Conservation (phyloP, 2,329 filamentous ascomycete genomes). For the Exophiala aquamarina region DNA sequence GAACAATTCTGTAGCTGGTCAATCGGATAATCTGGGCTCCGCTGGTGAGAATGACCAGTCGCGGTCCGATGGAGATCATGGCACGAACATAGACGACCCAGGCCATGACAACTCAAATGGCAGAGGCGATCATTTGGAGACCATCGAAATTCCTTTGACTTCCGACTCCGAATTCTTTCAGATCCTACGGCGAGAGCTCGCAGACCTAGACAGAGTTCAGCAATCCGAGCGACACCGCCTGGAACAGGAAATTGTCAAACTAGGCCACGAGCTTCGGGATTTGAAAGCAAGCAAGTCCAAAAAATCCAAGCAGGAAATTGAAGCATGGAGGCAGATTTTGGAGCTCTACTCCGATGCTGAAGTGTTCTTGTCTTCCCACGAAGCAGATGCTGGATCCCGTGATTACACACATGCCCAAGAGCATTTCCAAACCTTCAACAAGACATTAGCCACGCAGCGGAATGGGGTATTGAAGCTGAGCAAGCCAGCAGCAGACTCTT, state of each 20-base stretch:
- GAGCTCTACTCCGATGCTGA: conserved; percentile 76
- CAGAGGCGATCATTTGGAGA: conserved; percentile 33
- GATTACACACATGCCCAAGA: conserved; percentile 65
- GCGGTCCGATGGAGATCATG: not conserved
- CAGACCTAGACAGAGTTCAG: conserved; percentile 67
- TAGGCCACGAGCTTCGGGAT: conserved; percentile 65
- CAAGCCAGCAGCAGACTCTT: conserved; percentile 62
- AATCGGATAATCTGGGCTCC: not conserved
- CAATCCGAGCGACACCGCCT: conserved; percentile 64
- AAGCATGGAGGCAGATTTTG: conserved; percentile 78
- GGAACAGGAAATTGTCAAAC: conserved; percentile 59
- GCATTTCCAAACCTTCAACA: conserved; percentile 70
- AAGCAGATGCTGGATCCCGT: conserved; percentile 67
- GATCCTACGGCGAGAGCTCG: conserved; percentile 70
- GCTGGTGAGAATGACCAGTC: too few relatives aligned
- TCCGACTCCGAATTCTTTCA: conserved; percentile 80
- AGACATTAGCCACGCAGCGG: conserved; percentile 49
- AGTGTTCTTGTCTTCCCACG: conserved; percentile 78
- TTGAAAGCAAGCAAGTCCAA: conserved; percentile 63
- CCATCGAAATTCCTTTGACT: conserved; percentile 72
- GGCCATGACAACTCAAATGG: not conserved
- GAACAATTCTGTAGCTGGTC: conserved; percentile 2
- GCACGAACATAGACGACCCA: not conserved
- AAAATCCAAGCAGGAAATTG: conserved; percentile 63
- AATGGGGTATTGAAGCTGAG: conserved; percentile 65